Conservation (phyloP, 352 stramenopile species). For the Phytophthora pini region DNA sequence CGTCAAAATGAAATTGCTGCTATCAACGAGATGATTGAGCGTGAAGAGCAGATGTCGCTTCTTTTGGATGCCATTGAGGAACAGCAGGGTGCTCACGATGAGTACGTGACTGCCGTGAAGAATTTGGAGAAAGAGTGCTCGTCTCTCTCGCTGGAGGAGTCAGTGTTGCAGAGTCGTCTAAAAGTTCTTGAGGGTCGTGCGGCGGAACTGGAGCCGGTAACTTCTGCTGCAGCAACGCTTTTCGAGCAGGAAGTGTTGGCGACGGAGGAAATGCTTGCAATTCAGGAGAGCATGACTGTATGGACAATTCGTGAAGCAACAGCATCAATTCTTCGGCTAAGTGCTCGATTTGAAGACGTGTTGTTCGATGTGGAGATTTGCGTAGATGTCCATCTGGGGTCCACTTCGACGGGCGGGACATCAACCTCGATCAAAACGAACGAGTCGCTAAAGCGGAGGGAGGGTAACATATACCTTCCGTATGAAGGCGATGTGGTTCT, state of each 20-base stretch:
- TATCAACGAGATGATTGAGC: slow-evolving; percentile 75
- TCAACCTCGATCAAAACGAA: slow-evolving; percentile 39
- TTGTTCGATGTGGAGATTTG: slow-evolving; percentile 52
- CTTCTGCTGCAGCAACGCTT: slow-evolving; percentile 26
- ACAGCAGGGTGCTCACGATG: slow-evolving; percentile 67
- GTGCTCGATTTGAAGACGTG: slow-evolving; percentile 56
- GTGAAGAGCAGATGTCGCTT: slow-evolving; percentile 71
- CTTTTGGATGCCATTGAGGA: slow-evolving; percentile 84
- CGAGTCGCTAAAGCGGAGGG: slow-evolving; percentile 40
- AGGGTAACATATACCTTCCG: slow-evolving; percentile 44
- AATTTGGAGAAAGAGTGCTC: slow-evolving; percentile 65
- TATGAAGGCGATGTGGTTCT: slow-evolving; percentile 55
- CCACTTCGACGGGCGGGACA: slow-evolving; percentile 14
- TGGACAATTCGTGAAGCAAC: slow-evolving; percentile 62
- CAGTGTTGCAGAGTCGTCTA: slow-evolving; percentile 67
- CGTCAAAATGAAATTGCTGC: slow-evolving; percentile 58
- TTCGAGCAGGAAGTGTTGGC: slow-evolving; percentile 53
- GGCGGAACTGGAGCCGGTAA: slow-evolving; percentile 54
- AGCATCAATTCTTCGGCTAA: slow-evolving; percentile 49
- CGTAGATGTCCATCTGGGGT: slow-evolving; percentile 41
- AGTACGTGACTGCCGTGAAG: slow-evolving; percentile 66
- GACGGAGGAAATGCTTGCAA: slow-evolving; percentile 57
- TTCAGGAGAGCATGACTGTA: slow-evolving; percentile 57
- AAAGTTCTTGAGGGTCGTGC: slow-evolving; percentile 59
- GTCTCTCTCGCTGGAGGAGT: slow-evolving; percentile 69